Conservation (phyloP, 768 basidiomycete species). For the Boletales sp. region DNA sequence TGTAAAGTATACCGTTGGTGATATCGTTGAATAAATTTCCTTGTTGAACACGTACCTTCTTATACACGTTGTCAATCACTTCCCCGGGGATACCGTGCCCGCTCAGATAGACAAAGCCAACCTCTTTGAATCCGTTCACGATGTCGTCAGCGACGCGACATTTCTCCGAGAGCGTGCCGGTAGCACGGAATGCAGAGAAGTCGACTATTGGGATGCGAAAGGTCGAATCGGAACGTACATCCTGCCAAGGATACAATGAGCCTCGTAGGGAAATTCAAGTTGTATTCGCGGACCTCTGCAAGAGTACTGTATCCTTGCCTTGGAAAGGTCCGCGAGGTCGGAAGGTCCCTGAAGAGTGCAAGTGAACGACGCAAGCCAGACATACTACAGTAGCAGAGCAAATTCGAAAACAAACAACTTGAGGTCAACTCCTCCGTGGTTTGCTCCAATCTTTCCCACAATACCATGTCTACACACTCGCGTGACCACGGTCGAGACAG, state of each 20-base stretch:
- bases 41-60: constrained; percentile 44
- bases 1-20: constrained; percentile 26
- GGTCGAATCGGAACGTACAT: constrained; percentile 33
- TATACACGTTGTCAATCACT: constrained; percentile 57
- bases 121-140: constrained; percentile 73
- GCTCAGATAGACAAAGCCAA: constrained; percentile 76
- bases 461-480: constrained; percentile 14
- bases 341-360: constrained; percentile 2
- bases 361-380: constrained; percentile 13
- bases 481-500: constrained; percentile 12
- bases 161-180: constrained; percentile 52
- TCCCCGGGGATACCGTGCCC: constrained; percentile 65
- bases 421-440: too few relatives aligned
- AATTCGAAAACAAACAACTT: too few relatives aligned
- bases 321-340: constrained; percentile 1
- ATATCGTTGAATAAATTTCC: constrained; percentile 1
- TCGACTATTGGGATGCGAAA: constrained; percentile 77
- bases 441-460: constrained; percentile 16
- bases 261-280: background rate
- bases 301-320: constrained; percentile 21
- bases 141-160: constrained; percentile 61
- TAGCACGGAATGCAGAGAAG: constrained; percentile 62
- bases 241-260: constrained; percentile 22
- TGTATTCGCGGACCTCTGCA: constrained; percentile 17
- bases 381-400: constrained; percentile 2